Evolutionary conservation across 768 basidiomycete species (phyloP).

Genomic region (Tubosaeta sp.): DNA sequence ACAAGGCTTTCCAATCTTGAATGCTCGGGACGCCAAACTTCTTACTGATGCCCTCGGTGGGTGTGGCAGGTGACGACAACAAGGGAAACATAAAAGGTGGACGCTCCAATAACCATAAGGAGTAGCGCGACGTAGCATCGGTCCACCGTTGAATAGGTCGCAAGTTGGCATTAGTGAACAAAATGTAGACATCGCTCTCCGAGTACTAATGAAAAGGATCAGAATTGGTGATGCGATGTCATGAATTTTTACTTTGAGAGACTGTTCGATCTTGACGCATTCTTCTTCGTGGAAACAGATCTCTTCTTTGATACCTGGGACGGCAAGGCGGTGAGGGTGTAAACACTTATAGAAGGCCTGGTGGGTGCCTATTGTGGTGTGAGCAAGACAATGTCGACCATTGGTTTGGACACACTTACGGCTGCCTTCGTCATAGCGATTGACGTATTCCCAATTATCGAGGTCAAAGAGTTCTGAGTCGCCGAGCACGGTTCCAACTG

Average conservation of each 20-base stretch:
- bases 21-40: constrained; percentile 66
- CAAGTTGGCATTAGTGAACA: constrained; percentile 76
- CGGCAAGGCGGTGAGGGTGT: constrained; percentile 49
- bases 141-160: constrained; percentile 85
- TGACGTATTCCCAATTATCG: constrained; percentile 72
- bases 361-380: constrained; percentile 57
- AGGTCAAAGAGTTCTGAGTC: constrained; percentile 60
- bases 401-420: constrained; percentile 36
- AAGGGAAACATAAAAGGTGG: constrained; percentile 76
- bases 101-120: constrained; percentile 88
- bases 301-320: constrained; percentile 42
- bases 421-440: constrained; percentile 50
- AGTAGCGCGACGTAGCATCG: constrained; percentile 66
- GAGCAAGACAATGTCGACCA: not conserved
- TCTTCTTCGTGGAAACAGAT: constrained; percentile 67
- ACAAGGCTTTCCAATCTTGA: constrained; percentile 77
- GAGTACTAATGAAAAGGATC: constrained; percentile 58
- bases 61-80: constrained; percentile 37
- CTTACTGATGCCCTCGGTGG: constrained; percentile 18
- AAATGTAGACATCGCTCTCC: constrained; percentile 55
- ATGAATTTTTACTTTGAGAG: constrained; percentile 65
- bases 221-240: not conserved
- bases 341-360: constrained; percentile 81
- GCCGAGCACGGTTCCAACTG: constrained; percentile 65
- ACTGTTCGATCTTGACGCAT: constrained; percentile 79